phyloP scores from a whole-genome alignment of 495 filamentous ascomycete species.

The Neurospora discreta region DNA sequence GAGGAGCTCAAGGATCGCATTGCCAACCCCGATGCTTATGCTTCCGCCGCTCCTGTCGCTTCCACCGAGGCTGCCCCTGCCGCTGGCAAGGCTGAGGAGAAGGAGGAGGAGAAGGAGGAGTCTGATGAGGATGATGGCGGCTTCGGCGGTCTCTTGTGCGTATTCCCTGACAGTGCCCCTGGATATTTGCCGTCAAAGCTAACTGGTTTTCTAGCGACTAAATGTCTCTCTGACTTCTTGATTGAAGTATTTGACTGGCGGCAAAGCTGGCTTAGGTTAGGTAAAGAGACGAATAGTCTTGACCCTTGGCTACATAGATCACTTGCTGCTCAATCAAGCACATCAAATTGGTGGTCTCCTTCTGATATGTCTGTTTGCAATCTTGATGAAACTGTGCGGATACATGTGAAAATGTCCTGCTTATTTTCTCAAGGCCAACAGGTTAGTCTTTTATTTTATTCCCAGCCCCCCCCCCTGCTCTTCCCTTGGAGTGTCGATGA shows the following conservation, averaged over 20 bases:
- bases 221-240: conserved; percentile 14
- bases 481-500: conserved; percentile 33
- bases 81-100: conserved; percentile 46
- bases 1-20: conserved; percentile 97
- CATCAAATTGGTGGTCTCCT: conserved; percentile 18
- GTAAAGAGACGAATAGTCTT: conserved; percentile 23
- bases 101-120: conserved; percentile 50
- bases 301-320: conserved; percentile 33
- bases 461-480: neutral
- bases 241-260: conserved; percentile 22
- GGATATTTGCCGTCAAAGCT: conserved; percentile 1
- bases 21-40: conserved; percentile 94
- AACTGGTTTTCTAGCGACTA: conserved; percentile 31
- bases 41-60: conserved; percentile 62
- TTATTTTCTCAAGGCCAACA: conserved; percentile 9
- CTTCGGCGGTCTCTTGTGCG: conserved; percentile 63
- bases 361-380: conserved; percentile 6
- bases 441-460: conserved; percentile 31
- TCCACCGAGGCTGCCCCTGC: conserved; percentile 41
- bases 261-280: conserved; percentile 27
- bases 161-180: conserved; percentile 10
- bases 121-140: conserved; percentile 44
- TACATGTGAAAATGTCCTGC: neutral
- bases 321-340: conserved; percentile 33
- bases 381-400: neutral